phyloP scores from a whole-genome alignment of 2,329 filamentous ascomycete species.

The Venturia asperata region DNA sequence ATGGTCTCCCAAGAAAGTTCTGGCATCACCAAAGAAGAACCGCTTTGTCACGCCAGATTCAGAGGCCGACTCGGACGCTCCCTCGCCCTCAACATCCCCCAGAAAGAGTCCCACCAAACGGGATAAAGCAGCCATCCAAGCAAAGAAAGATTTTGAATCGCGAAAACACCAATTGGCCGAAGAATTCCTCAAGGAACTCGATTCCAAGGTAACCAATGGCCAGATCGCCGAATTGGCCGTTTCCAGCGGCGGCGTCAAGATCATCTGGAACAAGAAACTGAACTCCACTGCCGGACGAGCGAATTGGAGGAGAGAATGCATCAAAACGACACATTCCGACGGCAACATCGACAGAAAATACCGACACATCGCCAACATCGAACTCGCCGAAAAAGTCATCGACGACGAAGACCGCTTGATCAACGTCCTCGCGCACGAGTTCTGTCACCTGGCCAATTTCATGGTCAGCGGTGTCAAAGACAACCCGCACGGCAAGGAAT shows the following conservation, averaged over 20 bases:
- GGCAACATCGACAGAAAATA: constrained; percentile 27
- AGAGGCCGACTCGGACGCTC: constrained; percentile 10
- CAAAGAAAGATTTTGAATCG: constrained; percentile 46
- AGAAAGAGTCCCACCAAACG: constrained; percentile 19
- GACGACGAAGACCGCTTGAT: constrained; percentile 67
- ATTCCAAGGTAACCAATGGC: constrained; percentile 55
- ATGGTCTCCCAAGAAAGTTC: constrained; percentile 47
- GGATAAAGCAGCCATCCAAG: constrained; percentile 4
- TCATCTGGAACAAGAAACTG: constrained; percentile 71
- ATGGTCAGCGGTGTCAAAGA: constrained; percentile 71
- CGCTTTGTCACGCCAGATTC: constrained; percentile 21
- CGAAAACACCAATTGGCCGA: constrained; percentile 57
- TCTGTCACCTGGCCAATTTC: constrained; percentile 88
- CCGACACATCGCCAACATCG: constrained; percentile 66
- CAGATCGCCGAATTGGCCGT: constrained; percentile 52
- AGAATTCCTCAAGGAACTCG: constrained; percentile 62
- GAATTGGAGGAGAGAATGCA: constrained; percentile 41
- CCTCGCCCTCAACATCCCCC: constrained; percentile 18
- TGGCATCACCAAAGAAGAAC: constrained; percentile 34
- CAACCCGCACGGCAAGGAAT: constrained; percentile 75
- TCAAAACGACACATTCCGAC: constrained; percentile 19
- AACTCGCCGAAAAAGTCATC: constrained; percentile 84
- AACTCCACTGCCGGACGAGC: constrained; percentile 66
- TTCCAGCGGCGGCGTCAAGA: constrained; percentile 60
- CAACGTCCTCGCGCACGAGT: constrained; percentile 93